A percentile compares a stretch with the other conserved stretches of the same genome.
Evolutionary conservation across 2,329 filamentous ascomycete species (phyloP).

Genomic region (Metarhizium robertsii): DNA sequence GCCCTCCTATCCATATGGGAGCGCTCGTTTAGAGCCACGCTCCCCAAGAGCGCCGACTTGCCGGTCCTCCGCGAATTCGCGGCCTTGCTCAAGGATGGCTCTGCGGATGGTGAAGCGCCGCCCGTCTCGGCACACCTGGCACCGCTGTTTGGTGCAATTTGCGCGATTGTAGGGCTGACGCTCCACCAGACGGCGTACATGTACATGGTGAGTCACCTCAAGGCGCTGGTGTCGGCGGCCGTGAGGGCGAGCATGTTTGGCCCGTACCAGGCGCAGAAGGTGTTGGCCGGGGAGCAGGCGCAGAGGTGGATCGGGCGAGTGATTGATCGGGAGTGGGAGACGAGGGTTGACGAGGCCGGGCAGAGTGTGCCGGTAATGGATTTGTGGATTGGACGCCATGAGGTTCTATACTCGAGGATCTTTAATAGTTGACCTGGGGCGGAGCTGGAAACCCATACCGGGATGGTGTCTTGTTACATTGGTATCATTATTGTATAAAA

Average conservation of each 20-base stretch:
- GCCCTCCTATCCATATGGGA: slow-evolving; percentile 72
- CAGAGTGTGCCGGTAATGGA: slow-evolving; percentile 72
- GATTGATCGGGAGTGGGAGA: slow-evolving; percentile 51
- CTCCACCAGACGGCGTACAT: slow-evolving; percentile 60
- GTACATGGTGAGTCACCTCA: slow-evolving; percentile 67
- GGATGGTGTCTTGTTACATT: slow-evolving; percentile 5
- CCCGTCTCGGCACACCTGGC: slow-evolving; percentile 55
- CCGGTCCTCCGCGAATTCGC: slow-evolving; percentile 27
- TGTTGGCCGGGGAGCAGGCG: slow-evolving; percentile 54
- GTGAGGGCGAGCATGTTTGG: slow-evolving; percentile 71
- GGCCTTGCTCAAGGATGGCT: slow-evolving; percentile 20
- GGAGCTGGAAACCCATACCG: background rate
- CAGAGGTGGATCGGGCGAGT: slow-evolving; percentile 47
- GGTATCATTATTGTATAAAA: slow-evolving; percentile 22
- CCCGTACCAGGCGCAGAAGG: slow-evolving; percentile 68
- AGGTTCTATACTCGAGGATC: slow-evolving; percentile 75
- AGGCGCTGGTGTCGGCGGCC: slow-evolving; percentile 66
- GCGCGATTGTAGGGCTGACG: slow-evolving; percentile 49
- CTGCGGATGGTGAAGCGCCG: slow-evolving; percentile 25
- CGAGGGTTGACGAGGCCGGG: slow-evolving; percentile 54
- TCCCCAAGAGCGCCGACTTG: slow-evolving; percentile 17
- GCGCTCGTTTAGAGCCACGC: slow-evolving; percentile 46
- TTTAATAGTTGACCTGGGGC: slow-evolving; percentile 59
- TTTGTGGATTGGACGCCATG: slow-evolving; percentile 74
- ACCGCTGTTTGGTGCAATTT: slow-evolving; percentile 61